These are phyloP conservation scores for Leccinum disarticulatum DNA, from an alignment of 768 basidiomycete species.

Conservation along the genomic window DNA sequence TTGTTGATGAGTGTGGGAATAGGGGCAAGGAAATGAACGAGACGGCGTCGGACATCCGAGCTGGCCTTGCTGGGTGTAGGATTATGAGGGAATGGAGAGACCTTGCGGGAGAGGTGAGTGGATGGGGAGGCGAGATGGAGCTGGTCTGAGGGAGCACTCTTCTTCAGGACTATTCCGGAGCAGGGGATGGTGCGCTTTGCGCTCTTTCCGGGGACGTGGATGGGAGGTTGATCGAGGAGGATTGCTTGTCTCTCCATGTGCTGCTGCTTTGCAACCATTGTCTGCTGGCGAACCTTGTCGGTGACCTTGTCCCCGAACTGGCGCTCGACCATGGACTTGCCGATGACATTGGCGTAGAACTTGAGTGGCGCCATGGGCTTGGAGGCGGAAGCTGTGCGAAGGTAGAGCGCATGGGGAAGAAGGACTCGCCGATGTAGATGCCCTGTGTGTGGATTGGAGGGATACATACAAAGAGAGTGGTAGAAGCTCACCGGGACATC, in stretches of 20 bases:
- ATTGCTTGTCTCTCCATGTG: conserved; percentile 49
- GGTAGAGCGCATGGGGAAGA: conserved; percentile 69
- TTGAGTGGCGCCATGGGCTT: conserved; percentile 68
- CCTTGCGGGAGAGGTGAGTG: conserved; percentile 28
- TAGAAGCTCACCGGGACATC: conserved; percentile 50
- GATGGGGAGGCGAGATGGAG: conserved; percentile 33
- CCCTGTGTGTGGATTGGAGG: conserved; percentile 41
- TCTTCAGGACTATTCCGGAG: conserved; percentile 29
- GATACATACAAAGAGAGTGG: background rate
- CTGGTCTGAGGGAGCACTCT: conserved; percentile 31
- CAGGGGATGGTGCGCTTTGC: conserved; percentile 41
- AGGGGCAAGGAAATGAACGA: conserved; percentile 44
- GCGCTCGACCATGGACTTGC: conserved; percentile 66
- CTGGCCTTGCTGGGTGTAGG: conserved; percentile 19
- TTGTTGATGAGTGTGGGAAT: background rate
- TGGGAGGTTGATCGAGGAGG: conserved; percentile 40
- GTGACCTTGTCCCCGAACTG: conserved; percentile 49
- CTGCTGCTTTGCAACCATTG: conserved; percentile 47
- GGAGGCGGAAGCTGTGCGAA: conserved; percentile 55
- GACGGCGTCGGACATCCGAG: conserved; percentile 35
- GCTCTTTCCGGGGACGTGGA: conserved; percentile 37
- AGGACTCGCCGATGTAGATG: conserved; percentile 61
- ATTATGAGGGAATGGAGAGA: conserved; percentile 28
- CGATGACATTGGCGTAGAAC: conserved; percentile 68
- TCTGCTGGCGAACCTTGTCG: conserved; percentile 47